Evolutionary conservation across 163 green algal genomes (phyloP), one percentile per base, ranked within the genome.

Genomic region (Scenedesmus sp.): DNA sequence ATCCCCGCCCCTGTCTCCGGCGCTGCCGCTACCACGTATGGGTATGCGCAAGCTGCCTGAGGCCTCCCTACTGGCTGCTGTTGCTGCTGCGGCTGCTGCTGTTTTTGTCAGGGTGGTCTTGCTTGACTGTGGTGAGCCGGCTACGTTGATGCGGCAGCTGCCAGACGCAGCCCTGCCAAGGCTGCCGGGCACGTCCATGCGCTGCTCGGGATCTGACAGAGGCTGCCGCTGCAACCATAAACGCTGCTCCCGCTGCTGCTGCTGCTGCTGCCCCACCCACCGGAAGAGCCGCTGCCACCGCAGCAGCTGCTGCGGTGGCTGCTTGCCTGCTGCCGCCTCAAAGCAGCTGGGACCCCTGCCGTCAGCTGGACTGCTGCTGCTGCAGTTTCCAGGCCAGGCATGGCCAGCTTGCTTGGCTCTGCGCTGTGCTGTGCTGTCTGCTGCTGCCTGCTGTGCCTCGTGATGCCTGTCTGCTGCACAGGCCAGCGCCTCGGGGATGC

Each of bases 401-500:
- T 22, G 44, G 12, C n/a, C 72, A n/a, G n/a, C 35, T 42, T 2
- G 0, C 12, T 37, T 12, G 2, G 68, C 26, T 42, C 26, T 80
- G 68, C 68, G 12, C 51, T 70, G 20, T 81, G 72, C 72, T 46
- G n/a, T 15, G 53, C 33, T 35, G 53, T 33, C 33, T 49, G 56
- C 20, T n/a, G 83, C 30, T 51, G 46, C 53, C 22, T 73, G 18
- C 5, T 88, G 35, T 0, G 56, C 43, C 22, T 37, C 59, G 15
- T 83, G 24, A 33, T 81, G 72, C 24, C 37, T 35, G 35, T 86
- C 73, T 79, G 42, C 65, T 37, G 90, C 90, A 18, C 61, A 49
- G 3, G 68, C 43, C 6, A 91, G 84, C 0, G 92, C 92, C 43
- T 86, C 80, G 22, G 83, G 61, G 33, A 94, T 82, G 26, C 88